Percentiles rank a stretch among this genome's conserved stretches.
phyloP scores from a whole-genome alignment of 2,329 filamentous ascomycete species.

The Pseudogymnoascus sp. region DNA sequence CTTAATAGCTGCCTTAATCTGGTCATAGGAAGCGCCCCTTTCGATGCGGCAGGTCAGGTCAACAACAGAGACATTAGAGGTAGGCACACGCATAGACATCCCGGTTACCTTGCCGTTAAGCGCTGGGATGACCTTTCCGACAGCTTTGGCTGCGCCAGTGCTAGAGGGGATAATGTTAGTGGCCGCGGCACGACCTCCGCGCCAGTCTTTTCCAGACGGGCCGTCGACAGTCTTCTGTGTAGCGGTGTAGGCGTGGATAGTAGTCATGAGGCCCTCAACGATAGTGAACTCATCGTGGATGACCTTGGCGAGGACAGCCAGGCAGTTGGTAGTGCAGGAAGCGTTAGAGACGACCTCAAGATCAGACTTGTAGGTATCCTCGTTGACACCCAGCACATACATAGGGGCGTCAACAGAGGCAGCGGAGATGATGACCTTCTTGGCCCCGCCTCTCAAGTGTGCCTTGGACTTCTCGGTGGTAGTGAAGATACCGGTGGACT shows the following conservation, averaged over 20 bases:
- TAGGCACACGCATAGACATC: conserved; percentile 99
- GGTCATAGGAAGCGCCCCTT: conserved; percentile 79
- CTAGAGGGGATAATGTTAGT: conserved; percentile 99
- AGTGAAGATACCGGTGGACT: conserved; percentile 99
- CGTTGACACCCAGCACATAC: conserved; percentile 99
- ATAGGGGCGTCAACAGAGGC: conserved; percentile 94
- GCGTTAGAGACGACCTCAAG: conserved; percentile 96
- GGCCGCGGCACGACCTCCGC: conserved; percentile 95
- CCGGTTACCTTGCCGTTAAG: conserved; percentile 99
- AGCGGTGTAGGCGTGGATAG: conserved; percentile 98
- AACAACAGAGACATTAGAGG: conserved; percentile 97
- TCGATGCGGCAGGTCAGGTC: conserved; percentile 91
- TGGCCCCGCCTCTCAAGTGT: conserved; percentile 93
- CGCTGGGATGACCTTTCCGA: conserved; percentile 97
- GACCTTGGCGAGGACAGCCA: conserved; percentile 98
- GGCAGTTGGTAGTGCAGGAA: conserved; percentile 99
- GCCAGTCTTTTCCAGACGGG: conserved; percentile 97
- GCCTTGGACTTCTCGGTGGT: conserved; percentile 91
- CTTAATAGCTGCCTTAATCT: conserved; percentile 92
- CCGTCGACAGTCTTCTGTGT: conserved; percentile 99
- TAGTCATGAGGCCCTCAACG: conserved; percentile 99
- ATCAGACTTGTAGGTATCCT: conserved; percentile 84
- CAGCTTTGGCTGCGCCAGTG: conserved; percentile 99
- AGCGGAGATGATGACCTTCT: conserved; percentile 94
- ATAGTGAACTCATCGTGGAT: conserved; percentile 98